Percentiles rank a stretch among this genome's conserved stretches.
These are phyloP conservation scores for Fagopyrum tataricum DNA, from an alignment of 148 eudicot species.

Conservation along the genomic window DNA sequence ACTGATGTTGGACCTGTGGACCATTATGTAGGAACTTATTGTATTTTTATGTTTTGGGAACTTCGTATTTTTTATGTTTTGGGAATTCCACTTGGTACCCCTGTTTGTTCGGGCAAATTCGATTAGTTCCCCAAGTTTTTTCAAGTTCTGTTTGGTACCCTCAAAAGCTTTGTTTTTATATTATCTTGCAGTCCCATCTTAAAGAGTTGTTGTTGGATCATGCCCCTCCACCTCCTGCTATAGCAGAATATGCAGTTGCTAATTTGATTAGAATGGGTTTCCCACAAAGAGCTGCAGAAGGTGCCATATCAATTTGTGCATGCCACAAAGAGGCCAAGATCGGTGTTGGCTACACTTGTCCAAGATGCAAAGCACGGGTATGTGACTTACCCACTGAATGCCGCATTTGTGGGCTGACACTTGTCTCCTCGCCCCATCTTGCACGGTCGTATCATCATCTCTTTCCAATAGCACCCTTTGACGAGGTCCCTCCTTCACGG, in stretches of 20 bases:
- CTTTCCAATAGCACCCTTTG: conserved; percentile 82
- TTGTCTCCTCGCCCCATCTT: conserved; percentile 95
- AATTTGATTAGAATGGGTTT: conserved; percentile 96
- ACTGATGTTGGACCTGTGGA: too few relatives aligned
- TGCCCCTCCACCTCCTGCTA: conserved; percentile 98
- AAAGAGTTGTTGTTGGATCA: conserved; percentile 87
- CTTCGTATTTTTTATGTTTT: too few relatives aligned
- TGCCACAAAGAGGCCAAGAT: conserved; percentile 94
- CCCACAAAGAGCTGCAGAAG: conserved; percentile 93
- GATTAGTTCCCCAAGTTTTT: too few relatives aligned
- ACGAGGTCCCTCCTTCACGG: conserved; percentile 56
- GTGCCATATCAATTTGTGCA: conserved; percentile 79
- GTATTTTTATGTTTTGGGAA: too few relatives aligned
- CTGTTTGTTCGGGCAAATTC: too few relatives aligned
- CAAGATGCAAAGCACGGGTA: conserved; percentile 90
- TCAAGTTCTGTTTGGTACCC: too few relatives aligned
- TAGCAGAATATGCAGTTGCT: conserved; percentile 88
- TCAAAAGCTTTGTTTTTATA: not conserved
- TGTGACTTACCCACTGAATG: conserved; percentile 94
- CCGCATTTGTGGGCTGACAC: conserved; percentile 89
- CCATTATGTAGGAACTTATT: too few relatives aligned
- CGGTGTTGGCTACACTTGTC: conserved; percentile 95
- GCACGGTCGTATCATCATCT: conserved; percentile 95
- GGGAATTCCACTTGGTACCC: too few relatives aligned
- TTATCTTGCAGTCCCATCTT: conserved; percentile 58